These are phyloP conservation scores for Astraeus odoratus DNA, from an alignment of 768 basidiomycete species.

Conservation along the genomic window DNA sequence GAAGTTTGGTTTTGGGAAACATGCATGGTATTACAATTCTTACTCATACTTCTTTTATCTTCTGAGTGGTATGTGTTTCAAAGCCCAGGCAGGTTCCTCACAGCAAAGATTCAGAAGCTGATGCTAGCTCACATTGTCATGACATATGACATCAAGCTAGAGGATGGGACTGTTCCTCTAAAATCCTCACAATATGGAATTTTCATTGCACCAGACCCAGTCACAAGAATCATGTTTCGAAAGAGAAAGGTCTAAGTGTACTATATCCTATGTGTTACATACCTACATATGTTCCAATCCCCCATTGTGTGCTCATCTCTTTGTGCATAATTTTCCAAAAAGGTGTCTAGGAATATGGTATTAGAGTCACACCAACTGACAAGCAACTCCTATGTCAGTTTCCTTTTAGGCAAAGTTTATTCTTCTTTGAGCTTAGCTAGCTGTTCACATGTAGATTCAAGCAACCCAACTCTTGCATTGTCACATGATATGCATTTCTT, in stretches of 20 bases:
- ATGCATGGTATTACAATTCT: conserved; percentile 25
- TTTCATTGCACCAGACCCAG: neutral
- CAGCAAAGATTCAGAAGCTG: conserved; percentile 32
- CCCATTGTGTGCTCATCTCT: too few relatives aligned
- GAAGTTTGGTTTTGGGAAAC: conserved; percentile 30
- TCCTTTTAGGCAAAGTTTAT: too few relatives aligned
- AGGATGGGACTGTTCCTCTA: conserved; percentile 32
- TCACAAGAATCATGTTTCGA: neutral
- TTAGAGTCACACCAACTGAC: too few relatives aligned
- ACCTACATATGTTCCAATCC: too few relatives aligned
- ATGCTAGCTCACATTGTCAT: conserved; percentile 31
- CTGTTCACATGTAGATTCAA: too few relatives aligned
- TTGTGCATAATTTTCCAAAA: too few relatives aligned
- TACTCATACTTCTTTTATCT: neutral
- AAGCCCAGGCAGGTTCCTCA: conserved; percentile 35
- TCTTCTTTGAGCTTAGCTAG: too few relatives aligned
- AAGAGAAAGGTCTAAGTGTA: neutral
- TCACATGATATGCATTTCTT: too few relatives aligned
- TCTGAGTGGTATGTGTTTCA: neutral
- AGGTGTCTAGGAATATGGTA: too few relatives aligned
- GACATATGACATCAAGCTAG: conserved; percentile 37
- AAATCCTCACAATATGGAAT: neutral
- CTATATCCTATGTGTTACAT: neutral
- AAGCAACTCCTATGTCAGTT: too few relatives aligned
- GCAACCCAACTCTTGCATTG: too few relatives aligned